Evolutionary conservation across 176 grass and related monocot species (phyloP).

Genomic region (Carex myosuroides): DNA sequence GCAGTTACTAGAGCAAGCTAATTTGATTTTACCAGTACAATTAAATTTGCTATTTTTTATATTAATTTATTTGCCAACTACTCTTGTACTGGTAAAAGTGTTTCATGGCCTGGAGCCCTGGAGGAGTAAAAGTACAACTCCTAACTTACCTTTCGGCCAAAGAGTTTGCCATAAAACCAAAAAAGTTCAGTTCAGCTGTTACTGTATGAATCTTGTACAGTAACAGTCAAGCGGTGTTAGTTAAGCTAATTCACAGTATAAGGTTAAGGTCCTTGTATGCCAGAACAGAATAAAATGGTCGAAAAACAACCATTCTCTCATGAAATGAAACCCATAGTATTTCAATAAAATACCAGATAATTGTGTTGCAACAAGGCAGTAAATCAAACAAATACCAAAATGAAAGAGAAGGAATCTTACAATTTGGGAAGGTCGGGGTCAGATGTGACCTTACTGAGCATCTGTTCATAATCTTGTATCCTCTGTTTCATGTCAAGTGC

Average conservation of each 20-base stretch:
- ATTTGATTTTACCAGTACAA: neutral
- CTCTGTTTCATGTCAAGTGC: conserved; percentile 55
- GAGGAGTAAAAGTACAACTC: neutral
- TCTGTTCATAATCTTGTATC: conserved; percentile 71
- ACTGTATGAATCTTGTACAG: neutral
- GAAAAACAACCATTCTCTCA: no score
- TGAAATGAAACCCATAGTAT: neutral
- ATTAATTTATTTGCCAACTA: neutral
- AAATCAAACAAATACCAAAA: conserved; percentile 3
- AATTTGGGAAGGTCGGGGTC: conserved; percentile 51
- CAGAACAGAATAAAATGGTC: neutral
- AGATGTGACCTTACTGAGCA: conserved; percentile 54
- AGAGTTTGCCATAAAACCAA: neutral
- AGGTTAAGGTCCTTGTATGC: neutral
- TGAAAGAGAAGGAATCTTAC: conserved; percentile 34
- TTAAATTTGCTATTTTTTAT: neutral
- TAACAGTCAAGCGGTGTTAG: neutral
- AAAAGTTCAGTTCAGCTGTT: neutral
- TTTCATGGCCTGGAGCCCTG: neutral
- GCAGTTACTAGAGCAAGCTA: neutral
- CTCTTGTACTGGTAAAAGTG: neutral
- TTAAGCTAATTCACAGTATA: neutral
- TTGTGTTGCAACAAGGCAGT: neutral
- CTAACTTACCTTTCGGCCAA: neutral
- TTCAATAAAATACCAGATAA: neutral